Percentiles rank a stretch among this genome's conserved stretches.
Evolutionary conservation across 1,139 yeast species (phyloP).

Genomic region (Scheffersomyces cryptocercus): DNA sequence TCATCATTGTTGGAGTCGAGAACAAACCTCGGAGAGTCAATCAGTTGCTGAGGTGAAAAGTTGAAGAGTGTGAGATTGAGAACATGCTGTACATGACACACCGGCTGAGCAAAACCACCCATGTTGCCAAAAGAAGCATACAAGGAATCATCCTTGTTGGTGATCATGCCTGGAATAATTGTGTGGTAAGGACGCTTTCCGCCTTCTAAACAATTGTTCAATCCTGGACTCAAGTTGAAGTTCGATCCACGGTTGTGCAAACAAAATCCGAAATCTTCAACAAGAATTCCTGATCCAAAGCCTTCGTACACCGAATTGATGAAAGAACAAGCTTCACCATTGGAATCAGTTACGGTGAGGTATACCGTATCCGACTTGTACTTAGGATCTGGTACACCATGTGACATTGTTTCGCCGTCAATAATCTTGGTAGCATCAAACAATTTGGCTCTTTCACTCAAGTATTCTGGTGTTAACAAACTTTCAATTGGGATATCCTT

Average conservation of each 20-base stretch:
- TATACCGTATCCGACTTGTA: constrained; percentile 78
- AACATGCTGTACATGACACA: constrained; percentile 80
- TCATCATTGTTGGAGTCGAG: constrained; percentile 52
- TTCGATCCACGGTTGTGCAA: constrained; percentile 79
- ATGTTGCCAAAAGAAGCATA: constrained; percentile 79
- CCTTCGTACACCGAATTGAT: constrained; percentile 73
- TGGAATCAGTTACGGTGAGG: constrained; percentile 64
- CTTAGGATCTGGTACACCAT: constrained; percentile 63
- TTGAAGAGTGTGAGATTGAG: constrained; percentile 65
- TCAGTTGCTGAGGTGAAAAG: constrained; percentile 69
- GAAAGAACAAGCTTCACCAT: constrained; percentile 82
- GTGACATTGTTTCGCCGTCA: constrained; percentile 43
- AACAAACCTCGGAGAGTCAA: constrained; percentile 76
- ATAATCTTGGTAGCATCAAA: constrained; percentile 43
- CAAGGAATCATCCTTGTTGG: constrained; percentile 42
- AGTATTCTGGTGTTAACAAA: constrained; percentile 44
- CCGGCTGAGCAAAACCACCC: constrained; percentile 91
- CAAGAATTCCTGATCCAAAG: constrained; percentile 75
- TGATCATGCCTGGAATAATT: constrained; percentile 80
- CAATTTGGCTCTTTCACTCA: constrained; percentile 49
- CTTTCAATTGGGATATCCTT: constrained; percentile 36
- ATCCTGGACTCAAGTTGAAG: constrained; percentile 61
- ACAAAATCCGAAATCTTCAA: constrained; percentile 66
- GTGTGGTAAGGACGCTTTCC: constrained; percentile 82
- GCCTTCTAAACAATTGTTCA: constrained; percentile 64